phyloP scores from a whole-genome alignment of 257 asterid genomes.

The Solanum chmielewskii region DNA sequence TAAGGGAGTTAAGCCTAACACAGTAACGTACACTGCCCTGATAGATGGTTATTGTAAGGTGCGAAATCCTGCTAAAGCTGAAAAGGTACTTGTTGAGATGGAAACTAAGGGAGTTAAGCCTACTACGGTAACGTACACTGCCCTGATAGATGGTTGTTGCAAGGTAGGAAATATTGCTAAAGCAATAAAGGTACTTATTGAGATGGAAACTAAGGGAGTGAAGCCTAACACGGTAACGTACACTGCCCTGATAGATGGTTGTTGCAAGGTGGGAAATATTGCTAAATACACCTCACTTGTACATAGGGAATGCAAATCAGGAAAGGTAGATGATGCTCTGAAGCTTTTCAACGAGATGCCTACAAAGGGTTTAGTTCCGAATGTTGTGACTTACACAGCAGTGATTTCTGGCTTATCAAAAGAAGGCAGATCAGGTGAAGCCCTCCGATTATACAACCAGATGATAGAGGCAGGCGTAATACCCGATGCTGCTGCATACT shows the following conservation, averaged over 20 bases:
- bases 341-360: slow-evolving; percentile 52
- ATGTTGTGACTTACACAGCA: slow-evolving; percentile 40
- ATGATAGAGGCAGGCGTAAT: slow-evolving; percentile 55
- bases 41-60: slow-evolving; percentile 25
- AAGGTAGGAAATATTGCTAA: slow-evolving; percentile 33
- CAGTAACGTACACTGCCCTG: slow-evolving; percentile 15
- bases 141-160: slow-evolving; percentile 51
- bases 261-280: slow-evolving; percentile 16
- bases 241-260: slow-evolving; percentile 19
- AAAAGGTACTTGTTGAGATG: slow-evolving; percentile 5
- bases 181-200: slow-evolving; percentile 9
- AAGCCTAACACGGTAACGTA: slow-evolving; percentile 16
- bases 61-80: slow-evolving; percentile 32
- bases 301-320: slow-evolving; percentile 61
- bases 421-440: slow-evolving; percentile 69
- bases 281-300: slow-evolving; percentile 57
- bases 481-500: slow-evolving; percentile 57
- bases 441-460: slow-evolving; percentile 59
- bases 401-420: slow-evolving; percentile 60
- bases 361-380: slow-evolving; percentile 22
- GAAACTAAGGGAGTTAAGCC: slow-evolving; percentile 14
- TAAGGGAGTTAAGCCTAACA: slow-evolving; percentile 18
- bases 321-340: slow-evolving; percentile 53
- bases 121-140: slow-evolving; percentile 27
- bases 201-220: slow-evolving; percentile 16